These are phyloP conservation scores for Protomyces macrosporus DNA, from an alignment of 1,139 yeast species.

Conservation along the genomic window DNA sequence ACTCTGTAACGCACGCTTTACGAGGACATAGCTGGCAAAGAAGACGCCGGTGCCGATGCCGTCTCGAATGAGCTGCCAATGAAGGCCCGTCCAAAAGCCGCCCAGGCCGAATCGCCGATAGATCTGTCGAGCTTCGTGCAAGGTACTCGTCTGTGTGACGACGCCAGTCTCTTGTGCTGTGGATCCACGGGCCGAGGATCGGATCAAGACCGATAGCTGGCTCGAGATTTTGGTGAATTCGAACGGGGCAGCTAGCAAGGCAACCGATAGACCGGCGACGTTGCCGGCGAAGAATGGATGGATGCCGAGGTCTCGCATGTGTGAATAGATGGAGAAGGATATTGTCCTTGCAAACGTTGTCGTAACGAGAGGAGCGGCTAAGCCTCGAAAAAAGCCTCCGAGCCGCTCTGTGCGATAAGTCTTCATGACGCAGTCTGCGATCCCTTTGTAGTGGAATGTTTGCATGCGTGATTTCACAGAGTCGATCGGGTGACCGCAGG, in stretches of 20 bases:
- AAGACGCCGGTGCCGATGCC: constrained; percentile 67
- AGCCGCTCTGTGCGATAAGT: constrained; percentile 62
- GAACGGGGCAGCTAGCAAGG: background rate
- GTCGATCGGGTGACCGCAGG: constrained; percentile 78
- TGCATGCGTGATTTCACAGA: constrained; percentile 82
- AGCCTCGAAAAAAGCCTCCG: constrained; percentile 69
- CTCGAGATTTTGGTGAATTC: constrained; percentile 34
- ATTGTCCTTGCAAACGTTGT: background rate
- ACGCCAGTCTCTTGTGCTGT: constrained; percentile 46
- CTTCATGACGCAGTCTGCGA: constrained; percentile 54
- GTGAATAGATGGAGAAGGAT: background rate
- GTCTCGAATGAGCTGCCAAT: constrained; percentile 62
- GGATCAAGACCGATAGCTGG: constrained; percentile 21
- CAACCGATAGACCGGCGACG: background rate
- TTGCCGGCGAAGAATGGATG: background rate
- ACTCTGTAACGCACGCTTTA: constrained; percentile 41
- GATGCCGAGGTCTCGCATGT: background rate
- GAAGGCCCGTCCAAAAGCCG: constrained; percentile 70
- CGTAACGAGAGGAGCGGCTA: constrained; percentile 51
- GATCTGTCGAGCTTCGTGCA: constrained; percentile 36
- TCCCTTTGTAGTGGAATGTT: constrained; percentile 59
- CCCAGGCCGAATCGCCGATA: constrained; percentile 52
- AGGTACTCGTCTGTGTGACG: constrained; percentile 42
- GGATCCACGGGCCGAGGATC: background rate
- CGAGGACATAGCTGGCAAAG: constrained; percentile 68